Evolutionary conservation across 176 grass and related monocot genomes (phyloP), one percentile per base, ranked within the genome.

Genomic region (Carex scoparia): DNA sequence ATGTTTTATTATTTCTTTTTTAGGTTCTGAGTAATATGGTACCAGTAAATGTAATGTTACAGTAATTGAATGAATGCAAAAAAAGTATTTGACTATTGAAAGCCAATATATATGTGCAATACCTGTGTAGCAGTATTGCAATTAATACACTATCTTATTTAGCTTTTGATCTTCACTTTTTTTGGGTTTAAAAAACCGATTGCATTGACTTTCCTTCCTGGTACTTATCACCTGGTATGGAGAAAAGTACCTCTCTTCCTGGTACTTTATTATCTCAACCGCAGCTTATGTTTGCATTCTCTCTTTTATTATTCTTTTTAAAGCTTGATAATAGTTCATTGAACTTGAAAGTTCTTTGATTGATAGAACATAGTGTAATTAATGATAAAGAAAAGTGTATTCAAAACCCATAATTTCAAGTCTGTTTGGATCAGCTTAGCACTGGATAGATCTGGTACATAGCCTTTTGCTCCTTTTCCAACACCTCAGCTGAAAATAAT

Each of bases 401-500:
- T 68, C 3, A 2, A 16, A 37, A 6, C 38, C 69, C 18, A 72
- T 48, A 72, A 72, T 72, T 72, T 72, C 16, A 72, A 72, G 48
- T 72, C 69, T 16, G 16, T 42, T 71, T 46, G 16, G 7, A 71
- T 71, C 18, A 72, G 38, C 69, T 46, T 3, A 46, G 69, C 46
- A 11, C 18, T 4, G 69, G 69, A 72, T n/a, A 72, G 67, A 70
- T 70, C 2, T 42, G 14, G 15, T 70, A 70, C 35, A 49, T 49
- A 72, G 69, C 16, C 40, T 46, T 46, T 19, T 78, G 49, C 74
- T 12, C 5, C 56, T 77, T 57, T 57, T 16, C 28, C 53, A 79
- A 79, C 30, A 58, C 74, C 74, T 79, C 74, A 79, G 74, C 53
- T 58, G 53, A 79, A 79, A 79, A 79, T 32, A 79, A 79, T 79